Evolutionary conservation across 2,329 filamentous ascomycete genomes (phyloP), one percentile per base, ranked within the genome.

Genomic region (Penicillium sp.): DNA sequence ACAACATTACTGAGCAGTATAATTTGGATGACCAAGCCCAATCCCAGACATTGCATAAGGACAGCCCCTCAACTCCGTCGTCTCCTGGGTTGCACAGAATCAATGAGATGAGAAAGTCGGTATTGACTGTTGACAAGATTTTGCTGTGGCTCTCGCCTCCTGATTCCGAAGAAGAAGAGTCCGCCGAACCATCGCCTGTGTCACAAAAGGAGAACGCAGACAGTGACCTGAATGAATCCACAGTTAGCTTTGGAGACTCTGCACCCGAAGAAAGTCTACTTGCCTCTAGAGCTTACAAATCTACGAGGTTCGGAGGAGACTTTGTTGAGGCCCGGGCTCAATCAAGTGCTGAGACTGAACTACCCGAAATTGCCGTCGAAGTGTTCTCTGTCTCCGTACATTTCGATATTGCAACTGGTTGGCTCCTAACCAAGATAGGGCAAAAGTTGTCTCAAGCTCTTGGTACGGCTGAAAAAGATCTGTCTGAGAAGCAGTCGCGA

Each of bases 341-440:
- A 2, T 7, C 51, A 2, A 53, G 50, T n/a, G 21, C 48, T 13
- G 51, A 27, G 8, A 50, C 42, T 10, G 47, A 57, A 15, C 10
- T 51, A 4, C 53, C 65, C 23, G 60, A 66, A 6, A 57, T 76
- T 23, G 66, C 64, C 13, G 57, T 75, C 45, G 74, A 76, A 46
- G 60, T 78, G 6, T 66, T 63, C 12, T 70, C 69, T 7, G 50
- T 67, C 17, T 62, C 66, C 2, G 46, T 75, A 10, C 71, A 72
- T 40, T 71, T 77, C 50, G 76, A 78, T 59, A 76, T 77, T 56
- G 68, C 76, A 25, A 73, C 67, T 49, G 76, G 75, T 6, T 78
- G 75, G 75, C 68, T 78, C 52, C 57, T 77, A 19, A 60, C 67
- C 33, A 78, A 77, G 54, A 66, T 73, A 55, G 68, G 69, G 7